These are phyloP conservation scores for Zalerion maritima DNA, from an alignment of 495 filamentous ascomycete genomes.

Conservation along the genomic window DNA sequence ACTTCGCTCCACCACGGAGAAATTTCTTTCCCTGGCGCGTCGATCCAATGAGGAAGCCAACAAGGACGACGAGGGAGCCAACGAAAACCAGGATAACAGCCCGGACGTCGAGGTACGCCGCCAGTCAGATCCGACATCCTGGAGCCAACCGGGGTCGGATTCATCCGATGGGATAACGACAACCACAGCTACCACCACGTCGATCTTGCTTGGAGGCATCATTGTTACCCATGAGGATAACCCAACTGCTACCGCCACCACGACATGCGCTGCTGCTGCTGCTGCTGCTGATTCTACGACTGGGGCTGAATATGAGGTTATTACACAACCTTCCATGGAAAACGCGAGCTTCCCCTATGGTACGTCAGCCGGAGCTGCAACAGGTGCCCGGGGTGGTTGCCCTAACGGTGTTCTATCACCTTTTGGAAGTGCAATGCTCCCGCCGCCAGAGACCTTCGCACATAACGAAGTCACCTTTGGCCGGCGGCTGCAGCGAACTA, in stretches of 20 bases:
- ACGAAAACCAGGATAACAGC: conserved; percentile 3
- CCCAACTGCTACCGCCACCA: background rate
- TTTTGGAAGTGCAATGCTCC: conserved; percentile 18
- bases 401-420: conserved; percentile 1
- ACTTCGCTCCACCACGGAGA: conserved; percentile 28
- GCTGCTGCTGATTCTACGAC: conserved; percentile 1
- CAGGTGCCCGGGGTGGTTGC: conserved; percentile 1
- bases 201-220: conserved; percentile 5
- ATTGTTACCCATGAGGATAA: conserved; percentile 7
- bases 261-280: background rate
- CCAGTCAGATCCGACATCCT: no score
- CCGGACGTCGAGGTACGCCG: conserved; percentile 9
- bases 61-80: conserved; percentile 13
- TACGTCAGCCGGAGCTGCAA: conserved; percentile 5
- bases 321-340: conserved; percentile 18
- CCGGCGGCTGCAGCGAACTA: conserved; percentile 51
- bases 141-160: no score
- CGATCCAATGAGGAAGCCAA: conserved; percentile 18
- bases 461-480: conserved; percentile 56
- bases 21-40: conserved; percentile 28
- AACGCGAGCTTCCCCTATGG: conserved; percentile 28
- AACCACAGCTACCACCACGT: no score
- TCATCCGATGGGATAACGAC: no score
- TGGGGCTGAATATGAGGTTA: conserved; percentile 15
- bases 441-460: conserved; percentile 30